A percentile compares a stretch with the other conserved stretches of the same genome.
These are phyloP conservation scores for Coniochaeta sp. DNA, from an alignment of 2,329 filamentous ascomycete genomes.

Conservation along the genomic window DNA sequence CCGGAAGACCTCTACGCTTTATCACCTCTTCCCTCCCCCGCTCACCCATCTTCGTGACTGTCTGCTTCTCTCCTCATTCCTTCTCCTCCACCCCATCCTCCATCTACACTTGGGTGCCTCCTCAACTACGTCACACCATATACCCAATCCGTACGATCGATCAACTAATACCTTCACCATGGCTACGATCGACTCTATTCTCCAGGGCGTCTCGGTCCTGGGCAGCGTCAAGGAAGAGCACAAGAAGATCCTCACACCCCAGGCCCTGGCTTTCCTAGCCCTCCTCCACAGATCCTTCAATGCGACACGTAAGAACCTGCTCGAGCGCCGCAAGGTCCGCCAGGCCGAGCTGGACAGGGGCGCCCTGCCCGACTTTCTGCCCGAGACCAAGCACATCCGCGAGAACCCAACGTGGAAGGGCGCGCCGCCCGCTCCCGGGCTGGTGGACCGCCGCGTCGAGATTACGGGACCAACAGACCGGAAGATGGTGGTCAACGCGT, in stretches of 20 bases:
- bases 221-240: conserved; percentile 71
- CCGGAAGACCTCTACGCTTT: neutral
- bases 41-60: neutral
- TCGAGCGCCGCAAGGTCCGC: conserved; percentile 77
- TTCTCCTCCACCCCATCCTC: neutral
- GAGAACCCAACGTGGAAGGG: conserved; percentile 93
- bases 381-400: conserved; percentile 91
- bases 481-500: conserved; percentile 97
- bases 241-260: conserved; percentile 84
- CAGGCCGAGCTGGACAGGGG: conserved; percentile 93
- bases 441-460: conserved; percentile 90
- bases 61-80: neutral
- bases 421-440: conserved; percentile 80
- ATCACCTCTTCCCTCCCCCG: neutral
- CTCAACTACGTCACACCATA: neutral
- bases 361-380: conserved; percentile 83
- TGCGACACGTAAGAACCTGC: conserved; percentile 73
- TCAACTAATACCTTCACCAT: conserved; percentile 35
- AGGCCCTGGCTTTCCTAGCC: conserved; percentile 86
- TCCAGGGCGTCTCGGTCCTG: conserved; percentile 82
- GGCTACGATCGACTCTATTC: conserved; percentile 66
- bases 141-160: neutral
- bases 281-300: conserved; percentile 96
- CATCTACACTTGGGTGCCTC: neutral
- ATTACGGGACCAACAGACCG: conserved; percentile 96